Evolutionary conservation across 148 eudicot species (phyloP).

Genomic region (Polygonum aviculare): DNA sequence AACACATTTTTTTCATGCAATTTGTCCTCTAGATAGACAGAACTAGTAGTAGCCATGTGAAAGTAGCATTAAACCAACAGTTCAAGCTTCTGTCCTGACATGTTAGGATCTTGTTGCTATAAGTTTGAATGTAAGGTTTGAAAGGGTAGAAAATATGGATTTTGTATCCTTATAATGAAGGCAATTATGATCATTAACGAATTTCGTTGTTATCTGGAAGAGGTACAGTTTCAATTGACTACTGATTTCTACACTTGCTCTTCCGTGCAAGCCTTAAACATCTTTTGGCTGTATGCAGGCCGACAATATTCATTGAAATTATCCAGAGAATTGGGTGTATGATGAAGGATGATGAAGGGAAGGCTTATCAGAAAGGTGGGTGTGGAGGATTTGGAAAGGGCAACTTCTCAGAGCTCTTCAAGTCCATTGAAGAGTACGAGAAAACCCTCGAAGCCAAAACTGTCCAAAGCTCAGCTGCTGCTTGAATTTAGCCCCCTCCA

Average conservation of each 20-base stretch:
- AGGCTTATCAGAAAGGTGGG: conserved; percentile 69
- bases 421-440: conserved; percentile 95
- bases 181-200: neutral
- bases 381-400: conserved; percentile 99
- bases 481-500: neutral
- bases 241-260: neutral
- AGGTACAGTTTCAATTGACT: neutral
- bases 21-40: neutral
- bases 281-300: conserved; percentile 38
- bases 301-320: conserved; percentile 82
- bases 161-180: neutral
- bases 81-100: neutral
- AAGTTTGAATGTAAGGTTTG: neutral
- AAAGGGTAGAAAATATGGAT: neutral
- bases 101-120: neutral
- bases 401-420: conserved; percentile 88
- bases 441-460: conserved; percentile 70
- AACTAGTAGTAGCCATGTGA: neutral
- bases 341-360: conserved; percentile 60
- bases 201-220: neutral
- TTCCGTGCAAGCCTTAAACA: neutral
- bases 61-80: neutral
- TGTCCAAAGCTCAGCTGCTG: conserved; percentile 26
- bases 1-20: neutral
- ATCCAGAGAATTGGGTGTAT: conserved; percentile 97